These are phyloP conservation scores for Vitis rupestris DNA, from an alignment of 164 flowering plant genomes.

Conservation along the genomic window DNA sequence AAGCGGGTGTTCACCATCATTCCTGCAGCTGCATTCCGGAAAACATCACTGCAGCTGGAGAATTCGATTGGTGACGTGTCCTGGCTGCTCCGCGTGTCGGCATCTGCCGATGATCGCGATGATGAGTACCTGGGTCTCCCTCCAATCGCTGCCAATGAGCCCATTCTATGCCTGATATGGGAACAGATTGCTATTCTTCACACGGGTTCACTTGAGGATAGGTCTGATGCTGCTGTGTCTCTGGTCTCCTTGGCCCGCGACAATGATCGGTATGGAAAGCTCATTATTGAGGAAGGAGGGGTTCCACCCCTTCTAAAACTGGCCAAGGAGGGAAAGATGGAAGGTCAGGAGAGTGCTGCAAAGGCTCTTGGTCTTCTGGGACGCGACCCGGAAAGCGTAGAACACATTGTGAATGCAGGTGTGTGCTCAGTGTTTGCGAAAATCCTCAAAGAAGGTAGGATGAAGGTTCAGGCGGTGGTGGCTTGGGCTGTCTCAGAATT, in stretches of 20 bases:
- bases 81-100: constrained; percentile 87
- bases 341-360: constrained; percentile 85
- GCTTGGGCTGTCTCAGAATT: constrained; percentile 87
- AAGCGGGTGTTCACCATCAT: constrained; percentile 79
- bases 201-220: constrained; percentile 53
- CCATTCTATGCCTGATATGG: constrained; percentile 86
- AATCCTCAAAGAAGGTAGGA: constrained; percentile 72
- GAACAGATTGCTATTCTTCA: constrained; percentile 75
- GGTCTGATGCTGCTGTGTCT: constrained; percentile 75
- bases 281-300: constrained; percentile 87
- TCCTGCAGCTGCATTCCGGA: constrained; percentile 69
- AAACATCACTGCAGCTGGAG: constrained; percentile 61
- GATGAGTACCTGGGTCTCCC: constrained; percentile 81
- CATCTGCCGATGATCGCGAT: constrained; percentile 48
- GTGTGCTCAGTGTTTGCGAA: constrained; percentile 79
- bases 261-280: constrained; percentile 70
- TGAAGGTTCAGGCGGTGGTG: constrained; percentile 70
- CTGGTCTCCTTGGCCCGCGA: constrained; percentile 77
- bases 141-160: constrained; percentile 88
- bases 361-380: constrained; percentile 72
- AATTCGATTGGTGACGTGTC: constrained; percentile 84
- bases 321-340: constrained; percentile 63
- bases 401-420: constrained; percentile 67
- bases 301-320: constrained; percentile 61
- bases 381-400: constrained; percentile 79